Evolutionary conservation across 306 rosid genomes (phyloP), one percentile per base, ranked within the genome.

Genomic region (Betula pendula): DNA sequence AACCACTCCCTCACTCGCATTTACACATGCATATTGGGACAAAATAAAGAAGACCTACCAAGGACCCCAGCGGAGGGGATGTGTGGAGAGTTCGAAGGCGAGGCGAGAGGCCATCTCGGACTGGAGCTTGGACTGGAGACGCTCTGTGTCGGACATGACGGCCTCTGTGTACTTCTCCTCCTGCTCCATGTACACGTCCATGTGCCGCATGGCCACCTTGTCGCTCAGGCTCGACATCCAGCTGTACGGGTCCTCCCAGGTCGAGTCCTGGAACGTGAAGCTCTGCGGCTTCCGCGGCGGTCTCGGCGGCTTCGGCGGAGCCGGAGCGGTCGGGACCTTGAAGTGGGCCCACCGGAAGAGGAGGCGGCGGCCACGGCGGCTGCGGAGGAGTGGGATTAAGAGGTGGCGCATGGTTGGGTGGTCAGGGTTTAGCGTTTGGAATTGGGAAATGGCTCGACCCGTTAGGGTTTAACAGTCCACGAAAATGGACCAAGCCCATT

Each of bases 121-220:
- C 79, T 92, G 97, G 38, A 92, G 94, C 85, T 89, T 90, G 80
- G 86, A 85, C 75, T 87, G 91, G 27, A 95, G 82, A 31, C 89
- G 87, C 60, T 91, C 99, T 3, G 94, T 80, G 2, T 83, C 89
- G 14, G 84, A 81, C 99, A 91, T 88, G 35, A 91, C 79, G 3
- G 99, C 99, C 45, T 92, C 96, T 0, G 89, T 77, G 79, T 89
- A 91, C 86, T 95, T 95, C 89, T 95, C 97, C 77, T 92, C 99
- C 73, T 89, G 97, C 81, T 95, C 99, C 93, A 92, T 95, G 84
- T 86, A 95, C 69, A 95, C 90, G 69, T 95, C 96, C 97, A 95
- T 90, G 65, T 92, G 99, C 19, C 96, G 91, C 96, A 90, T 91
- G 31, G 97, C 93, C 12, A 95, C 97, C 72, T 92, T 90, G 85